Percentiles rank a stretch among this genome's conserved stretches.
Evolutionary conservation across 805 yeast genomes (phyloP).

Genomic region (Starmerella apis): DNA sequence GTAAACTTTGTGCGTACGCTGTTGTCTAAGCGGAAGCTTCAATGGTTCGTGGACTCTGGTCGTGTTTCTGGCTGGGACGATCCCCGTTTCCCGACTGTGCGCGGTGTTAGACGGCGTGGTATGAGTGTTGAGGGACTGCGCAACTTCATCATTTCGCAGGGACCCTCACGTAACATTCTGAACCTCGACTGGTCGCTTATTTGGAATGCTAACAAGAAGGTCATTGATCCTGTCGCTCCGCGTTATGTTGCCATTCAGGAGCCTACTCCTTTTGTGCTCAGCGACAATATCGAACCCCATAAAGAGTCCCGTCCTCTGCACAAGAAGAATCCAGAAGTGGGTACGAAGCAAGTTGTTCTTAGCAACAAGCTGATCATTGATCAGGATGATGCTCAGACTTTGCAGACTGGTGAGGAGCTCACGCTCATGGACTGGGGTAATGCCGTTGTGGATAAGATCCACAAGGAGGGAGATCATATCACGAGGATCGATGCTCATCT

Average conservation of each 20-base stretch:
- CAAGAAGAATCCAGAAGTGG: slow-evolving; percentile 88
- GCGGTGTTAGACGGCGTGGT: slow-evolving; percentile 99
- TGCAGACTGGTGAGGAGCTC: slow-evolving; percentile 77
- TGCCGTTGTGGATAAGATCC: slow-evolving; percentile 61
- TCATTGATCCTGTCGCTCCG: slow-evolving; percentile 94
- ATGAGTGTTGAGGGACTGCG: slow-evolving; percentile 97
- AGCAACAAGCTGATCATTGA: slow-evolving; percentile 60
- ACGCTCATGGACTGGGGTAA: slow-evolving; percentile 99
- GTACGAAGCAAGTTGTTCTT: slow-evolving; percentile 67
- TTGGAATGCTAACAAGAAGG: slow-evolving; percentile 96
- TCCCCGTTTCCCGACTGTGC: slow-evolving; percentile 98
- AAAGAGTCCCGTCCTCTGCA: slow-evolving; percentile 79
- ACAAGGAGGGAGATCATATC: slow-evolving; percentile 50
- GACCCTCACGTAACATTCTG: slow-evolving; percentile 94
- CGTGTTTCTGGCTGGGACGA: slow-evolving; percentile 94
- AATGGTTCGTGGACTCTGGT: slow-evolving; percentile 94
- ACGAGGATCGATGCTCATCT: slow-evolving; percentile 62
- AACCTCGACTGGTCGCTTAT: slow-evolving; percentile 95
- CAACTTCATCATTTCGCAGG: slow-evolving; percentile 87
- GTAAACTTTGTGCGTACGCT: slow-evolving; percentile 93
- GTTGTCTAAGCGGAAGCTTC: slow-evolving; percentile 92
- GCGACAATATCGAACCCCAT: slow-evolving; percentile 54
- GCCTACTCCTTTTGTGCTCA: slow-evolving; percentile 58
- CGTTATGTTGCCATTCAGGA: slow-evolving; percentile 73
- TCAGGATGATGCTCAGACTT: slow-evolving; percentile 70